Percentiles rank a stretch among this genome's conserved stretches.
These are phyloP conservation scores for Luzula sylvatica DNA, from an alignment of 176 grass and related monocot genomes.

Conservation along the genomic window DNA sequence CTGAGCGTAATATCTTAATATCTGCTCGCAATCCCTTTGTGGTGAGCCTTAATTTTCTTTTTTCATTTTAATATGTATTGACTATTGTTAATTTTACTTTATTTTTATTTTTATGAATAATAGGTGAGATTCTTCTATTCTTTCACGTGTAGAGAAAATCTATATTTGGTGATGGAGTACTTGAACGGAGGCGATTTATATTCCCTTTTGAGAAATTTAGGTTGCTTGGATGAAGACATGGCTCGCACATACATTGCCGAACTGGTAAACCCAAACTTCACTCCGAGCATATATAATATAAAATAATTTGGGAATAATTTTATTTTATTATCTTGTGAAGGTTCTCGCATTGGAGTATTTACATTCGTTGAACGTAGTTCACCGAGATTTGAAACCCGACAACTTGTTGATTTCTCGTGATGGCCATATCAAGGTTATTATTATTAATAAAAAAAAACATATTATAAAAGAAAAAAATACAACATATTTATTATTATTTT, in stretches of 20 bases:
- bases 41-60: no score
- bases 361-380: slow-evolving; percentile 90
- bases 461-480: no score
- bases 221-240: slow-evolving; percentile 93
- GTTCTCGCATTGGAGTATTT: slow-evolving; percentile 92
- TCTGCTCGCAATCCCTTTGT: slow-evolving; percentile 74
- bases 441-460: no score
- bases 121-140: slow-evolving; percentile 98
- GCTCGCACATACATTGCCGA: slow-evolving; percentile 80
- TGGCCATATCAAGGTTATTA: slow-evolving; percentile 75
- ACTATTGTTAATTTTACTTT: no score
- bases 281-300: no score
- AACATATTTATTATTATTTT: no score
- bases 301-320: background rate
- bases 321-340: slow-evolving; percentile 26
- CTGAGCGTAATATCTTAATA: slow-evolving; percentile 86
- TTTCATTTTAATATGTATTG: no score
- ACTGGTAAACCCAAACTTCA: slow-evolving; percentile 37
- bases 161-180: slow-evolving; percentile 99
- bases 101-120: slow-evolving; percentile 30
- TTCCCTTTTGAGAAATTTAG: slow-evolving; percentile 80
- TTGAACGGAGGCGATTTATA: slow-evolving; percentile 94
- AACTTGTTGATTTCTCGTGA: slow-evolving; percentile 78
- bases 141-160: slow-evolving; percentile 98
- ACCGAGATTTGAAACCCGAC: slow-evolving; percentile 85